Percentiles rank a stretch among this genome's conserved stretches.
Evolutionary conservation across 2,329 filamentous ascomycete species (phyloP).

Genomic region (Endoconidiophora laricicola): DNA sequence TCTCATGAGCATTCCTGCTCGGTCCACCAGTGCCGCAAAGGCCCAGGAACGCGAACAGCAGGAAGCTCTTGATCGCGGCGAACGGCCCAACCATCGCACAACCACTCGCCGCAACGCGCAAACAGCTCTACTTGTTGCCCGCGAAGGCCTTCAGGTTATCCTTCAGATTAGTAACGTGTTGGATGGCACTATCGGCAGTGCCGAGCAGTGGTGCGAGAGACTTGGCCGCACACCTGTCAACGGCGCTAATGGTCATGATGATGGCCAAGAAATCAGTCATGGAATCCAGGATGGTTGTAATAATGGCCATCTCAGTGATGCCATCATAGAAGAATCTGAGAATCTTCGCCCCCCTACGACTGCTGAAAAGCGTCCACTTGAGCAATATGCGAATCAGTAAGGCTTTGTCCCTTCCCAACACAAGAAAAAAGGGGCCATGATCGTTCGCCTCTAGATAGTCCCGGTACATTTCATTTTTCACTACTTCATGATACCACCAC

Average conservation of each 20-base stretch:
- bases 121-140: conserved; percentile 68
- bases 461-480: neutral
- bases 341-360: conserved; percentile 15
- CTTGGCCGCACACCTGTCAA: conserved; percentile 34
- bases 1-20: conserved; percentile 66
- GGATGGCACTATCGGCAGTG: conserved; percentile 75
- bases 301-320: conserved; percentile 13
- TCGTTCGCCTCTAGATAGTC: no score
- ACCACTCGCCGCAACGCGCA: conserved; percentile 40
- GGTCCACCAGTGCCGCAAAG: conserved; percentile 55
- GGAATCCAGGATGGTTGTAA: neutral
- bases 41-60: conserved; percentile 7
- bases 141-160: conserved; percentile 89
- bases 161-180: conserved; percentile 75
- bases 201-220: conserved; percentile 78
- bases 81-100: conserved; percentile 9
- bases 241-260: conserved; percentile 11
- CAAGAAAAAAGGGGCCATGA: no score
- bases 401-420: no score
- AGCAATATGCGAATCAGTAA: neutral
- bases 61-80: conserved; percentile 9
- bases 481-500: no score
- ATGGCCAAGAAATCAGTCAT: neutral
- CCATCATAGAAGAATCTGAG: conserved; percentile 15
- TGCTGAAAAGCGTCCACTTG: conserved; percentile 14